Evolutionary conservation across 441 rosid genomes (phyloP), one percentile per base, ranked within the genome.

Genomic region (Francoa sonchifolia): DNA sequence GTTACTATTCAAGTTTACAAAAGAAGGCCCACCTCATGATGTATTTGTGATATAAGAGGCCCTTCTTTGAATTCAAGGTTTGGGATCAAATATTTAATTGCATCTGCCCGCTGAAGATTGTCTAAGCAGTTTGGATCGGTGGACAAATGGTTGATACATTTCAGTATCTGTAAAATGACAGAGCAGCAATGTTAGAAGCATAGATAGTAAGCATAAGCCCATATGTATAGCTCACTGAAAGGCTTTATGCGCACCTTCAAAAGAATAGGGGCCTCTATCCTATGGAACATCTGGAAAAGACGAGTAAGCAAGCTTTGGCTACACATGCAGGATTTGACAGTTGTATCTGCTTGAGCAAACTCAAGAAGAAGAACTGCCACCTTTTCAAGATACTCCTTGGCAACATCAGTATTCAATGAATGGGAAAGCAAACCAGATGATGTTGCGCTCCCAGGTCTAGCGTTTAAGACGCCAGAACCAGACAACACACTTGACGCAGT

Each of bases 101-200:
- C 94, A 70, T 89, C 89, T 21, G 98, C 96, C 11, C 93, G 89
- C 73, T 89, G 98, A 67, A 89, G 94, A 69, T 67, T 82, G 71
- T 89, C 98, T 63, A 89, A 74, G 78, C 96, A 85, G 59, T 85
- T 89, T 21, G 98, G 98, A 39, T 89, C 98, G 12, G 75, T 77
- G 30, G 98, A 85, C 56, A 89, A 69, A 65, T 76, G 64, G 55
- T 89, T 80, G 44, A 82, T 68, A 50, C 98, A 89, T 63, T 79
- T 67, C 30, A 89, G 71, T 62, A 79, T 72, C 96, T 85, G 67
- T 10, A 52, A 15, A 47, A 44, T 6, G 44, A 10, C 50, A 25
- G 21, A 47, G 42, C 35, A 39, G 21, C 43, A 39, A 40, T 4
- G 4, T 4, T 4, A 32, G 44, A 13, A 26, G 54, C 28, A 37